A percentile compares a stretch with the other conserved stretches of the same genome.
Conservation (phyloP, 176 grass and related monocot species). For the Thalia dealbata region DNA sequence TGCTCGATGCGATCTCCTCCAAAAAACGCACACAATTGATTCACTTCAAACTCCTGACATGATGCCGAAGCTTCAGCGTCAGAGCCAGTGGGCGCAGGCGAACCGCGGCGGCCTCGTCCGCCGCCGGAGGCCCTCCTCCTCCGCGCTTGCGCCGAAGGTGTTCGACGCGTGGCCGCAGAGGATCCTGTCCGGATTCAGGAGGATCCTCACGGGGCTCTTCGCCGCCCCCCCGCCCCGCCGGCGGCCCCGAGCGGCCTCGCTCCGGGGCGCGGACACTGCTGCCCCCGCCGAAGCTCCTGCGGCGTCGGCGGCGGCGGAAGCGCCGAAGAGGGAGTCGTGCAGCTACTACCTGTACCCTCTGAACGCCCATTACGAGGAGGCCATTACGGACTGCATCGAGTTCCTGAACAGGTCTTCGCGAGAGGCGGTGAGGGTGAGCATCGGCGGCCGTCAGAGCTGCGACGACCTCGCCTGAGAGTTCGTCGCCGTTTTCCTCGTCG, state of each 20-base stretch:
- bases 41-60: neutral
- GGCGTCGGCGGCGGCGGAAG: neutral
- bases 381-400: slow-evolving; percentile 82
- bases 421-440: slow-evolving; percentile 13
- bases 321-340: slow-evolving; percentile 27
- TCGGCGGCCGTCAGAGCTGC: neutral
- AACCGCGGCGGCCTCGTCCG: neutral
- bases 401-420: slow-evolving; percentile 60
- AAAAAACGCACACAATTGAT: neutral
- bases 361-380: slow-evolving; percentile 74
- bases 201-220: neutral
- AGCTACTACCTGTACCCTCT: slow-evolving; percentile 58
- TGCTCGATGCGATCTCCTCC: neutral
- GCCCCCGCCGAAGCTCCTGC: neutral
- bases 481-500: neutral
- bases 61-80: slow-evolving; percentile 1
- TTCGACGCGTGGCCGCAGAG: neutral
- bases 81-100: neutral
- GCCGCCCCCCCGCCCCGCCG: neutral
- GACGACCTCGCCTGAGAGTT: slow-evolving; percentile 8
- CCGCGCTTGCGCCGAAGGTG: neutral
- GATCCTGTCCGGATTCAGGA: neutral
- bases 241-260: slow-evolving; percentile 38
- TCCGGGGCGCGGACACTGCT: neutral
- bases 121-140: neutral